Base-by-base conservation (phyloP, 1,139 yeast genomes). In the Hansenula sp. region DNA sequence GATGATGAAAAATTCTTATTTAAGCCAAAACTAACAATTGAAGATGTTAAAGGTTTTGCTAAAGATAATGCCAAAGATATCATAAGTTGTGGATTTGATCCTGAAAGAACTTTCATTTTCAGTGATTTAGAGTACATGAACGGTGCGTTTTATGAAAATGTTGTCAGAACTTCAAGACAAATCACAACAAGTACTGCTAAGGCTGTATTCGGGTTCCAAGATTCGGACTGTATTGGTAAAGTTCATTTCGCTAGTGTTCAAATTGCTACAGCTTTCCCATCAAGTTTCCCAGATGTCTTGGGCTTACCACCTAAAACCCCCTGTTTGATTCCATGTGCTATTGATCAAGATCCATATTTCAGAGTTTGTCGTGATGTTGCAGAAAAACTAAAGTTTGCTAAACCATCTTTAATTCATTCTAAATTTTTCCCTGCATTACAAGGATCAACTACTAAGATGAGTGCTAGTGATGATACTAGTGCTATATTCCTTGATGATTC, bases 271-370 rank as follows among this genome's bases (percentile, higher is more conserved):
- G 94, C 97, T 3, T 91, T 94, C 72, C 95, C 97, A 47, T 85
- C 93, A 40, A 87, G 97, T 13, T 94, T 88, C 77, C 99, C 99
- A 3, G 96, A 85, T 54, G 85, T 94, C 28, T 78, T 94, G 57
- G 96, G 89, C 11, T 69, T 84, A 58, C 90, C 90, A 41, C 73
- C 84, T 40, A 84, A 85, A 66, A 91, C 97, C 2, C 99, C 97
- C 47, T 88, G 96, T 68, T 74, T 94, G 66, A 94, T 94, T 66
- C 99, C 99, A 33, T 94, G 99, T 76, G 99, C 99, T 39, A 94
- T 94, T 65, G 99, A 94, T 65, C 97, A 91, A 71, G 99, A 94
- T 66, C 99, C 99, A 33, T 94, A 94, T 68, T 94, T 94, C 72
- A 79, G 99, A 66, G 96, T 94, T 28, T 88, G 96, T 68, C 79